phyloP scores from a whole-genome alignment of 306 rosid species.

The Oemleria cerasiformis region DNA sequence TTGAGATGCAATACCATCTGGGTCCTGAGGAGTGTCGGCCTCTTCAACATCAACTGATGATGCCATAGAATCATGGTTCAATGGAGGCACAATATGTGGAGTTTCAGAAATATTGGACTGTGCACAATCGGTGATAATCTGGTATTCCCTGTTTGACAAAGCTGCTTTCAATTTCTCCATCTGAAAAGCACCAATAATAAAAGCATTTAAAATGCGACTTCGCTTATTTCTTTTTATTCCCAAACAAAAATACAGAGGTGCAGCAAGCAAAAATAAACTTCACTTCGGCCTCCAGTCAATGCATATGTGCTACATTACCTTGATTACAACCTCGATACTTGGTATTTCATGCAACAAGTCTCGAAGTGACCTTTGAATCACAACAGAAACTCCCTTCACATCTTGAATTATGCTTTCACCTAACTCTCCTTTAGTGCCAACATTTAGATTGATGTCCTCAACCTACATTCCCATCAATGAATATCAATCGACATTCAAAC shows the following conservation, averaged over 20 bases:
- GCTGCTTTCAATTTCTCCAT: slow-evolving; percentile 84
- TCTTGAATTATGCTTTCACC: slow-evolving; percentile 93
- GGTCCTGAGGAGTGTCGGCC: slow-evolving; percentile 34
- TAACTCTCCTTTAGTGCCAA: slow-evolving; percentile 68
- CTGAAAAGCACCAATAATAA: slow-evolving; percentile 47
- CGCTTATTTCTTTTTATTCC: not conserved
- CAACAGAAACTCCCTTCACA: slow-evolving; percentile 82
- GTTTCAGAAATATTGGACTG: slow-evolving; percentile 82
- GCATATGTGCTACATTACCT: slow-evolving; percentile 44
- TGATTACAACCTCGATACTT: slow-evolving; percentile 57
- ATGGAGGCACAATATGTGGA: slow-evolving; percentile 55
- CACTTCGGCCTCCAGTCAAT: slow-evolving; percentile 15
- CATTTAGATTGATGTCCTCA: slow-evolving; percentile 88
- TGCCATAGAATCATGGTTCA: slow-evolving; percentile 37
- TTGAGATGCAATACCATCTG: slow-evolving; percentile 40
- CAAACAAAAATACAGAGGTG: not conserved
- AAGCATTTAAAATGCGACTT: slow-evolving; percentile 8
- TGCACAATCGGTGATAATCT: slow-evolving; percentile 88
- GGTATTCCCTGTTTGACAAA: slow-evolving; percentile 83
- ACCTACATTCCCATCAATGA: slow-evolving; percentile 49
- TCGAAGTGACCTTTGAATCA: slow-evolving; percentile 82
- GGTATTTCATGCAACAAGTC: slow-evolving; percentile 74
- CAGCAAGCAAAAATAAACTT: not conserved
- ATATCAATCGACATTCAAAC: slow-evolving; percentile 5
- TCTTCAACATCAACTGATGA: slow-evolving; percentile 41